phyloP scores from a whole-genome alignment of 805 yeast species.

The Metschnikowia henanensis region DNA sequence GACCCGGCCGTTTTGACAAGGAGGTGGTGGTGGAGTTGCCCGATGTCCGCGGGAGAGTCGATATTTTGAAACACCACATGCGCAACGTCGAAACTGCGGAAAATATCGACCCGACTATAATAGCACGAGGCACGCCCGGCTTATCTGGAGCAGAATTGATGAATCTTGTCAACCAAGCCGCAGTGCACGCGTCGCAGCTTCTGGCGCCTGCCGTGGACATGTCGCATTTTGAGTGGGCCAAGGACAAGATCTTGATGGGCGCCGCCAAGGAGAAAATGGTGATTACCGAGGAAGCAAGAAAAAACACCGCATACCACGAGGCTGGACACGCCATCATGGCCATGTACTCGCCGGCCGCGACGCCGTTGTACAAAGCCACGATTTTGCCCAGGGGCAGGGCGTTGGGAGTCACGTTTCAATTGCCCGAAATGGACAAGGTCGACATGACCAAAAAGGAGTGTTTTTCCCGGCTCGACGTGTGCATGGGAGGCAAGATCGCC shows the following conservation, averaged over 20 bases:
- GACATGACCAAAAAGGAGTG: constrained; percentile 91
- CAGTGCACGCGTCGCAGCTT: constrained; percentile 92
- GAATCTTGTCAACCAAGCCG: constrained; percentile 97
- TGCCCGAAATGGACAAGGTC: constrained; percentile 97
- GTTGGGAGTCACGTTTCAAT: constrained; percentile 92
- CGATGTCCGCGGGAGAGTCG: constrained; percentile 96
- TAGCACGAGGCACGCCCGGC: constrained; percentile 98
- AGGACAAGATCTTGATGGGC: constrained; percentile 96
- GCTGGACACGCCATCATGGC: constrained; percentile 99
- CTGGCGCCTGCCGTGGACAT: constrained; percentile 88
- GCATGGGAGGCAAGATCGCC: constrained; percentile 99
- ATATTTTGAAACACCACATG: constrained; percentile 89
- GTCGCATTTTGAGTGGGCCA: constrained; percentile 98
- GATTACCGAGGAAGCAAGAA: constrained; percentile 90
- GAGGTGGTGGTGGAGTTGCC: constrained; percentile 94
- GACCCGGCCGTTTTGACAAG: constrained; percentile 98
- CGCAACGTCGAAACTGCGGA: constrained; percentile 83
- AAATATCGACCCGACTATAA: constrained; percentile 81
- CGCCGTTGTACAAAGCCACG: constrained; percentile 95
- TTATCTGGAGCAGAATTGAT: constrained; percentile 97
- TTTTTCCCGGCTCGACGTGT: constrained; percentile 88
- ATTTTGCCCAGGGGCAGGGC: constrained; percentile 97
- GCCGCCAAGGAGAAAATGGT: constrained; percentile 99
- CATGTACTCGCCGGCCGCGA: constrained; percentile 89
- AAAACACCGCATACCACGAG: constrained; percentile 96